Evolutionary conservation across 139 green algal genomes (phyloP), one percentile per base, ranked within the genome.

Genomic region (Haematococcus sp.): DNA sequence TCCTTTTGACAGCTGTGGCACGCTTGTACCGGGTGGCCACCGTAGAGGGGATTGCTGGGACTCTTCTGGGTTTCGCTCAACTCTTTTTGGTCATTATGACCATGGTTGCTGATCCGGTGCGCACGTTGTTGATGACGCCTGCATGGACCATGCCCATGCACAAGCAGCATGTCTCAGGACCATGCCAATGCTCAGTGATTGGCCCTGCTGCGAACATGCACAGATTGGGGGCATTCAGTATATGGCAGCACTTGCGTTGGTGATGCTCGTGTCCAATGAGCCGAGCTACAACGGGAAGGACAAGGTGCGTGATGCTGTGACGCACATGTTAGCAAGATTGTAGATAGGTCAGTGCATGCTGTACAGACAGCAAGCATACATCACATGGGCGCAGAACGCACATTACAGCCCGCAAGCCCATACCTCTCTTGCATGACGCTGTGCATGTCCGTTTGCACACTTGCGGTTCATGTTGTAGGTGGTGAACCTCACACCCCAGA

Each of bases 11-110:
- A 49, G 40, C 40, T 11, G 40, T 49, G 40, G 11, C 11, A 11
- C 7, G 40, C 7, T 19, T 49, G 40, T 49, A 49, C 11, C 40
- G 40, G 7, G 40, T 49, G 40, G 40, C 7, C 40, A 49, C 40
- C 7, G 40, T 49, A 11, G 40, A 49, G 40, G 40, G 40, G 7
- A 49, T 49, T 7, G 40, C 40, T 19, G 40, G 7, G 7, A 49
- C 40, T 7, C 40, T 49, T 11, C 40, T 49, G 17, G 68, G 68
- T n/a, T 76, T 66, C 25, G 20, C 75, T 0, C 68, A 76, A 35
- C 34, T 81, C 0, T 81, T 81, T 30, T 61, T 81, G 1, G 28
- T 34, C 49, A 51, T 81, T 33, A 81, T 76, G 60, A 28, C 51
- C 2, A 19, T 70, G 5, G 28, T 75, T 1, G 52, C 34, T 31